A percentile compares a stretch with the other conserved stretches of the same genome.
Evolutionary conservation across 768 basidiomycete species (phyloP).

Genomic region (Suillus lakei): DNA sequence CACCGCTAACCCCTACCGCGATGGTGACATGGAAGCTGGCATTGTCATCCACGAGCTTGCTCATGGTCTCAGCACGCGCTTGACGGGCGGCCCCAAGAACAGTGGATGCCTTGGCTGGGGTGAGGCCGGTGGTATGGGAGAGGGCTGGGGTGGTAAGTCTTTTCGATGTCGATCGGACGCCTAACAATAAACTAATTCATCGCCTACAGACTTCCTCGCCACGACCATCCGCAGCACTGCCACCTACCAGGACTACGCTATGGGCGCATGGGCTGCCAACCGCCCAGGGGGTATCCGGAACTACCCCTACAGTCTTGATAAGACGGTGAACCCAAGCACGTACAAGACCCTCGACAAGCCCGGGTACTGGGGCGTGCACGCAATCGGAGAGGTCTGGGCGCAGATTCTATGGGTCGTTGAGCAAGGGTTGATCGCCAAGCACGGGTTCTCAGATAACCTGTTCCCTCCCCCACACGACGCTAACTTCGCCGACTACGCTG

Average conservation of each 20-base stretch:
- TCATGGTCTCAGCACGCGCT: slow-evolving; percentile 91
- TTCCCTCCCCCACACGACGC: slow-evolving; percentile 78
- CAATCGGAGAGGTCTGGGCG: slow-evolving; percentile 96
- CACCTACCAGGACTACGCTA: slow-evolving; percentile 77
- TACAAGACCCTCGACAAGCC: slow-evolving; percentile 96
- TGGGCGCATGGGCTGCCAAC: slow-evolving; percentile 98
- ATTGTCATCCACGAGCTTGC: slow-evolving; percentile 92
- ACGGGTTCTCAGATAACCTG: slow-evolving; percentile 78
- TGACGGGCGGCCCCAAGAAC: slow-evolving; percentile 93
- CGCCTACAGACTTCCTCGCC: slow-evolving; percentile 71
- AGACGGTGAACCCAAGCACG: slow-evolving; percentile 81
- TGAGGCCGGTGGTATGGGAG: slow-evolving; percentile 96
- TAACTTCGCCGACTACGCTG: slow-evolving; percentile 60
- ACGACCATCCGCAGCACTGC: slow-evolving; percentile 82
- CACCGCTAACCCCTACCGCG: slow-evolving; percentile 86
- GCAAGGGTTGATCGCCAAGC: slow-evolving; percentile 75
- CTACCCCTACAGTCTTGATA: slow-evolving; percentile 83
- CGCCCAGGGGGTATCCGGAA: slow-evolving; percentile 78
- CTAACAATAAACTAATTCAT: background rate
- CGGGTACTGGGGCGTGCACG: slow-evolving; percentile 93
- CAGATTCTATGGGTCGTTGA: slow-evolving; percentile 84
- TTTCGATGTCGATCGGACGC: background rate
- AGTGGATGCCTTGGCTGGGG: slow-evolving; percentile 96
- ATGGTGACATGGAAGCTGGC: slow-evolving; percentile 95
- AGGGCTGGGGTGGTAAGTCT: slow-evolving; percentile 85